Conservation (phyloP, 208 protist genomes). For the Acanthamoeba lenticulata region DNA sequence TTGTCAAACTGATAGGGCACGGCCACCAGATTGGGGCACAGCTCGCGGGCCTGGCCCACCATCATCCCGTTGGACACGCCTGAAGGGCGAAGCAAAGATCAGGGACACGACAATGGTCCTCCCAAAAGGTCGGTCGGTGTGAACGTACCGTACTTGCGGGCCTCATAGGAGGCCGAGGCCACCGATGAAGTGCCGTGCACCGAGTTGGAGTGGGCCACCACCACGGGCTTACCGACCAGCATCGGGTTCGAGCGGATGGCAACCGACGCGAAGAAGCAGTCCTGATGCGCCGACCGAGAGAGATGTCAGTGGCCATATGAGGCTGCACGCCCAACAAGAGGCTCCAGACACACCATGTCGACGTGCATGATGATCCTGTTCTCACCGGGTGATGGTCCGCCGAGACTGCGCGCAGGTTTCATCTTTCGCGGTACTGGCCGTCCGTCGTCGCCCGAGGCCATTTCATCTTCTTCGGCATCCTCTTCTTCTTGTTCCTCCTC, state of each 20-base stretch:
- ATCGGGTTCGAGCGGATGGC: slow-evolving; percentile 64
- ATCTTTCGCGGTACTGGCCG: not conserved
- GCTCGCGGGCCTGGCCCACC: slow-evolving; percentile 64
- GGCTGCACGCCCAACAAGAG: too few relatives aligned
- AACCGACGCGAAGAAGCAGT: slow-evolving; percentile 83
- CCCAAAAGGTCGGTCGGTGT: not conserved
- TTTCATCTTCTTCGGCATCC: not conserved
- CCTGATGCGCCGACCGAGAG: not conserved
- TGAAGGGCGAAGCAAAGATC: not conserved
- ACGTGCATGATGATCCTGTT: slow-evolving; percentile 71
- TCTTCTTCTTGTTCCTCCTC: not conserved
- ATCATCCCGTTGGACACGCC: slow-evolving; percentile 78
- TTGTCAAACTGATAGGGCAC: slow-evolving; percentile 82
- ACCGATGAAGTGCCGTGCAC: slow-evolving; percentile 64
- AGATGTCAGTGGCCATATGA: not conserved
- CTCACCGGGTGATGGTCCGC: not conserved
- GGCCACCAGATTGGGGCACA: slow-evolving; percentile 72
- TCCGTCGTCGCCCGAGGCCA: too few relatives aligned
- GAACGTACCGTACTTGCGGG: slow-evolving; percentile 70
- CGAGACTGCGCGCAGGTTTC: not conserved
- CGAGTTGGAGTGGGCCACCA: slow-evolving; percentile 62
- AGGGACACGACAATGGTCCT: not conserved
- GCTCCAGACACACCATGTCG: slow-evolving; percentile 72
- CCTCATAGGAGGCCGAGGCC: slow-evolving; percentile 75
- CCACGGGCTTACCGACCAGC: slow-evolving; percentile 75